Base-by-base conservation (phyloP, 352 stramenopile genomes). In the Phytophthora fragariae region DNA sequence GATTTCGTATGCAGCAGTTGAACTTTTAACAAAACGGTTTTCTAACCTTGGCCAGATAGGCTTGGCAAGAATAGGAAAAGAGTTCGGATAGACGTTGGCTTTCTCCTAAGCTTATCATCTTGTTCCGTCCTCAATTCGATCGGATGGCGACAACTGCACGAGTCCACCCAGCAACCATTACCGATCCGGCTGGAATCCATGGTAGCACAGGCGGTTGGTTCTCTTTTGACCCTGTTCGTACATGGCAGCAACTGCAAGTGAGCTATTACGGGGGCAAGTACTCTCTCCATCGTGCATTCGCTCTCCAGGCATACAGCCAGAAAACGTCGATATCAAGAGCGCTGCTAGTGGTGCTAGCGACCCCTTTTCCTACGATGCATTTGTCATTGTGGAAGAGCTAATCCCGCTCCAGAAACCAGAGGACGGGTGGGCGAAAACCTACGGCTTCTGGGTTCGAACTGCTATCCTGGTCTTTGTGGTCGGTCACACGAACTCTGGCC, bases 331-430 rank as follows among this genome's bases (percentile, higher is more conserved):
- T 57, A 0, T 37, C 29, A 10, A 47, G 59, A 14, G 46, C 27
- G 6, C 24, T 73, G 2, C 7, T 68, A 3, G 17, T 75, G 39
- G 62, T 57, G 15, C 24, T 70, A 19, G 41, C n/a, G 2, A 67
- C 37, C 10, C 57, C 55, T 1, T 9, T 65, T 1, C 68, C 67
- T 14, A 61, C 53, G 27, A 27, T 49, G 14, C 6, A 14, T 52
- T 69, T 2, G 41, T 70, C 3, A 9, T 67, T 47, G 11, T 47
- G 1, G 17, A 62, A n/a, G 68, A 75, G 53, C 24, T 47, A 12
- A 39, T 71, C 10, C 68, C 68, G 3, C 44, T 75, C 6, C 61
- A 70, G 53, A 52, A 66, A 29, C 68, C 61, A 41, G 10, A 19
- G 19, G 47, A 52, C 14, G 55, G 68, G 9, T 65, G 57, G 55